Conservation (phyloP, 164 flowering plant species). For the Pachysandra terminalis region DNA sequence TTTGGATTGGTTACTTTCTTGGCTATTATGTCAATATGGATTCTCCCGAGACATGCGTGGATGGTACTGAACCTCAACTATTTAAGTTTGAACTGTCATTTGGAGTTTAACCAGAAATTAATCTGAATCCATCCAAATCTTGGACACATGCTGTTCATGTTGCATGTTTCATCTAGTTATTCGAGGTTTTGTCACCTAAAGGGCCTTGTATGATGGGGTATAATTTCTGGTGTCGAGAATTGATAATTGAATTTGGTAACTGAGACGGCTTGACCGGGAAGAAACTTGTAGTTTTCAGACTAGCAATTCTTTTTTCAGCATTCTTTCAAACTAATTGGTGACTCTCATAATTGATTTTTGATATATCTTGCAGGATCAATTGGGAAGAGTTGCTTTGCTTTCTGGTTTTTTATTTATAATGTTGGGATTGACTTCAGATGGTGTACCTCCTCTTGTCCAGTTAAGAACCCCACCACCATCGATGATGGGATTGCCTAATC, state of each 20-base stretch:
- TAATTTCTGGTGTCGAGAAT: not conserved
- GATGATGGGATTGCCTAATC: slow-evolving; percentile 55
- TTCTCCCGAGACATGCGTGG: slow-evolving; percentile 78
- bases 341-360: slow-evolving; percentile 4
- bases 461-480: slow-evolving; percentile 76
- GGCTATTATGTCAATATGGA: slow-evolving; percentile 62
- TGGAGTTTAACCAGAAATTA: not conserved
- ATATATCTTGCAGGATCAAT: slow-evolving; percentile 71
- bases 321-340: not conserved
- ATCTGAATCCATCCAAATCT: too few species aligned
- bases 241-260: too few species aligned
- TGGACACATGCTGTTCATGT: not conserved
- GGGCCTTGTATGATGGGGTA: not conserved
- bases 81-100: not conserved
- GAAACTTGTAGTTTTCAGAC: too few species aligned
- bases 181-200: not conserved
- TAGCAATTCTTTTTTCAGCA: too few species aligned
- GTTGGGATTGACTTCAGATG: slow-evolving; percentile 81
- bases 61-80: slow-evolving; percentile 39
- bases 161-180: not conserved
- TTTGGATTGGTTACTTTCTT: slow-evolving; percentile 64
- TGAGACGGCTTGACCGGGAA: not conserved
- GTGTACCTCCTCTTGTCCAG: slow-evolving; percentile 69
- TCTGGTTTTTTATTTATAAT: slow-evolving; percentile 76
- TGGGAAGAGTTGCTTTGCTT: slow-evolving; percentile 80